Base-by-base conservation (phyloP, 2,329 filamentous ascomycete species). In the Fonsecaea pedrosoi region DNA sequence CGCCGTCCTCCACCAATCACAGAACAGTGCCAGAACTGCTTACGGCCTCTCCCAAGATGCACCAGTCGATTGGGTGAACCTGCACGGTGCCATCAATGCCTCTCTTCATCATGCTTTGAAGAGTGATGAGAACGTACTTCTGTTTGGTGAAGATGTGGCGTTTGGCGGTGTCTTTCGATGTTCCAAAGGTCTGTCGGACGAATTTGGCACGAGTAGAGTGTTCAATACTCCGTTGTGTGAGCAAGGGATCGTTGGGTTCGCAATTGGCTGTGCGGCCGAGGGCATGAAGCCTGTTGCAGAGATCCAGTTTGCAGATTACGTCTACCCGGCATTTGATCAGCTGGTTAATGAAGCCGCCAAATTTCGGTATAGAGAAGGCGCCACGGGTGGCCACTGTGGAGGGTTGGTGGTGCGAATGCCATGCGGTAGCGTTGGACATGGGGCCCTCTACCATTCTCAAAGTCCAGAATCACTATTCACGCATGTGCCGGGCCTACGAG, bases 151-250 rank as follows among this genome's bases (percentile, higher is more conserved):
- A 79, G 95, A 99, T 76, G 93, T 99, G 7, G 92, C 95, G 13
- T 99, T 99, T 74, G 95, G 95, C 50, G 95, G 95, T 62, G 95
- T 99, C 15, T 99, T 99, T 76, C 87, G 95, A 64, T 97, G 93
- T 80, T 94, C 92, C 37, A 94, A 95, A 88, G 92, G 94, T 73
- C 85, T 99, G 15, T 89, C 92, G 37, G 91, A 93, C 69, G 92
- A 92, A 64, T 96, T 95, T 77, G 95, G 95, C 8, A 85, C 87
- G 2, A 91, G 95, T 65, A 86, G 95, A 65, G 94, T 99, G 38
- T 99, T 99, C 84, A 98, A 99, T 79, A 98, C 94, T 18, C 95
- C 95, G 0, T 80, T 99, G 72, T 92, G 90, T 38, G 95, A 99
- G 77, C 95, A 98, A 79, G 95, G 94, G 1, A 94, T 99, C 71